A percentile compares a stretch with the other conserved stretches of the same genome.
phyloP scores from a whole-genome alignment of 768 basidiomycete genomes.

The Pilatotrama ljubarskyi region DNA sequence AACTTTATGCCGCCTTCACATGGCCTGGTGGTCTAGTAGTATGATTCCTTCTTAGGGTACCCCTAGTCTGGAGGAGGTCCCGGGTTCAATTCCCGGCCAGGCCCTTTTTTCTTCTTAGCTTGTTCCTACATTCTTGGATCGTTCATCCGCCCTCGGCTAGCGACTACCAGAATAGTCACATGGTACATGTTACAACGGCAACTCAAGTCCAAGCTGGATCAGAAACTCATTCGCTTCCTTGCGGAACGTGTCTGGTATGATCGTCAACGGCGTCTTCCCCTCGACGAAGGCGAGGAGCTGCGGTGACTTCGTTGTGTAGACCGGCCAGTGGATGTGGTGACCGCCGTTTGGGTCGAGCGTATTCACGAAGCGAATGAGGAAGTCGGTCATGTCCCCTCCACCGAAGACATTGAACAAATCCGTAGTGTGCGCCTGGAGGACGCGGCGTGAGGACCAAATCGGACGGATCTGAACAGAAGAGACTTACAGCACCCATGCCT shows the following conservation, averaged over 20 bases:
- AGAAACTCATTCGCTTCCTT: not conserved
- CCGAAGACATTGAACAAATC: constrained; percentile 46
- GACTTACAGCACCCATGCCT: constrained; percentile 14
- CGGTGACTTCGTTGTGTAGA: constrained; percentile 38
- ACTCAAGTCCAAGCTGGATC: not conserved
- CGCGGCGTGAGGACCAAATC: not conserved
- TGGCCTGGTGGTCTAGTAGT: constrained; percentile 13
- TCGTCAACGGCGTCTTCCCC: constrained; percentile 31
- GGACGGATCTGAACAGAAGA: too few species aligned
- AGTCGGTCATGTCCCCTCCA: constrained; percentile 45
- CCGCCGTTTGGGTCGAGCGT: constrained; percentile 44
- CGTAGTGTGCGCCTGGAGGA: constrained; percentile 40
- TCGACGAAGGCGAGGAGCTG: constrained; percentile 45
- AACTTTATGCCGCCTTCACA: not conserved
- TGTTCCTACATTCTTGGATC: too few species aligned
- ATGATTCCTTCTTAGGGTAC: constrained; percentile 12
- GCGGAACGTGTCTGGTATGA: constrained; percentile 28
- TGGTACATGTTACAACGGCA: not conserved
- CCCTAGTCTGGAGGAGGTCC: constrained; percentile 67
- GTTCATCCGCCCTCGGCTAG: too few species aligned
- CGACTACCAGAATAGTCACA: too few species aligned
- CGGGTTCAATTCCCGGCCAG: constrained; percentile 87
- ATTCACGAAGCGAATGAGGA: constrained; percentile 44
- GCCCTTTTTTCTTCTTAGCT: constrained; percentile 39
- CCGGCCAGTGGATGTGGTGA: constrained; percentile 45